A percentile compares a stretch with the other conserved stretches of the same genome.
Evolutionary conservation across 2,329 filamentous ascomycete species (phyloP).

Genomic region (Fusarium odoratissimum): DNA sequence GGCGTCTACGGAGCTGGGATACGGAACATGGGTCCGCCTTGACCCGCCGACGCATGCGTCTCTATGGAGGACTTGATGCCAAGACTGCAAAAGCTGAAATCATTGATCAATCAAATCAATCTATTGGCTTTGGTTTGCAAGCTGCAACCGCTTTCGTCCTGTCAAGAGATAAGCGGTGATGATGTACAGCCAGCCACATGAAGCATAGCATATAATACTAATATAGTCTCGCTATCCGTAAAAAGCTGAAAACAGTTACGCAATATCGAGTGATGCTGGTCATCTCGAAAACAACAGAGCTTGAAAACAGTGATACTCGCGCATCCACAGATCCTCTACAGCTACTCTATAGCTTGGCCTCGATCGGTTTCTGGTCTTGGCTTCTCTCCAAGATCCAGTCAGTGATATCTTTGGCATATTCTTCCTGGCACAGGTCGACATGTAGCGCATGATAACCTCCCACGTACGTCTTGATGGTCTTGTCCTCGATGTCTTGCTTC

Average conservation of each 20-base stretch:
- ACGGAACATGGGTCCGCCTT: slow-evolving; percentile 2
- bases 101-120: slow-evolving; percentile 8
- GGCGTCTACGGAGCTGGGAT: slow-evolving; percentile 37
- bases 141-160: neutral
- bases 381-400: slow-evolving; percentile 71
- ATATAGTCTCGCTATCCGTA: neutral
- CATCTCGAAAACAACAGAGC: neutral
- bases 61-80: slow-evolving; percentile 10
- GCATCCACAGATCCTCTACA: neutral
- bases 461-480: slow-evolving; percentile 77
- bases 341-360: slow-evolving; percentile 53
- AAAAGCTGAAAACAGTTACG: neutral
- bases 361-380: slow-evolving; percentile 35
- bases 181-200: slow-evolving; percentile 14
- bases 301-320: neutral
- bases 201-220: neutral
- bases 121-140: slow-evolving; percentile 29
- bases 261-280: slow-evolving; percentile 12
- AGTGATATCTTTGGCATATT: slow-evolving; percentile 69
- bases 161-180: slow-evolving; percentile 1
- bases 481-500: slow-evolving; percentile 70
- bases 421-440: slow-evolving; percentile 65
- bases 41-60: neutral
- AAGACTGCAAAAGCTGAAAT: slow-evolving; percentile 1
- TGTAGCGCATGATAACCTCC: slow-evolving; percentile 84